Conservation (phyloP, 1,284 basidiomycete genomes). For the Gymnopus androsaceus region DNA sequence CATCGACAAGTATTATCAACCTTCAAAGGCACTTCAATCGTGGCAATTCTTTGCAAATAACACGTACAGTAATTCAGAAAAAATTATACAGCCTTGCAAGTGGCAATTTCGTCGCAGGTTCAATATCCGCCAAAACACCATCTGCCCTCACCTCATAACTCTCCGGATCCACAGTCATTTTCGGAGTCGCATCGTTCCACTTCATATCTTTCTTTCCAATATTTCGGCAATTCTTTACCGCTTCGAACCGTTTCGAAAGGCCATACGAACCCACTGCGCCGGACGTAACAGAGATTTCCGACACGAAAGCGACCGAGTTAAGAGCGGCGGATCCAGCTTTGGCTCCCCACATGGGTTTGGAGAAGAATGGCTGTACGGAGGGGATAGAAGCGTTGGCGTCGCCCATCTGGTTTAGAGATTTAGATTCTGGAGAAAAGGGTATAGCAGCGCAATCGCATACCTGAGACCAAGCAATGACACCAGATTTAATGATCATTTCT, state of each 20-base stretch:
- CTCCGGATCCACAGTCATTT: slow-evolving; percentile 91
- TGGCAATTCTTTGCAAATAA: too few species aligned
- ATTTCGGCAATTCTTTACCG: slow-evolving; percentile 77
- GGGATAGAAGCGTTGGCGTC: slow-evolving; percentile 94
- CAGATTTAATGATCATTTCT: slow-evolving; percentile 92
- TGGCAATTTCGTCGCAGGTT: slow-evolving; percentile 73
- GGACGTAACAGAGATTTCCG: slow-evolving; percentile 67
- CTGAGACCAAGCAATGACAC: slow-evolving; percentile 89
- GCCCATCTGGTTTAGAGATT: slow-evolving; percentile 66
- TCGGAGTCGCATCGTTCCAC: slow-evolving; percentile 82
- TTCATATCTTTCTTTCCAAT: slow-evolving; percentile 93
- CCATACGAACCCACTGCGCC: slow-evolving; percentile 72
- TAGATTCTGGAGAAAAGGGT: not conserved
- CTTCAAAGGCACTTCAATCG: too few species aligned
- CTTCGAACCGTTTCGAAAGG: slow-evolving; percentile 73
- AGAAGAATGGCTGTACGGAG: slow-evolving; percentile 86
- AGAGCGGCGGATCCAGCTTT: slow-evolving; percentile 73
- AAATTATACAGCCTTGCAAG: slow-evolving; percentile 74
- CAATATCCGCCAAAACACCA: slow-evolving; percentile 75
- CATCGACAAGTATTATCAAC: too few species aligned
- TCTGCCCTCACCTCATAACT: slow-evolving; percentile 87
- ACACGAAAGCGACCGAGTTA: slow-evolving; percentile 87
- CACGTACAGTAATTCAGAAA: too few species aligned
- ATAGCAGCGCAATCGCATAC: slow-evolving; percentile 39
- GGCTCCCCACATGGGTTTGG: slow-evolving; percentile 89